Evolutionary conservation across 495 filamentous ascomycete species (phyloP).

Genomic region (Hypoxylon intermedium): DNA sequence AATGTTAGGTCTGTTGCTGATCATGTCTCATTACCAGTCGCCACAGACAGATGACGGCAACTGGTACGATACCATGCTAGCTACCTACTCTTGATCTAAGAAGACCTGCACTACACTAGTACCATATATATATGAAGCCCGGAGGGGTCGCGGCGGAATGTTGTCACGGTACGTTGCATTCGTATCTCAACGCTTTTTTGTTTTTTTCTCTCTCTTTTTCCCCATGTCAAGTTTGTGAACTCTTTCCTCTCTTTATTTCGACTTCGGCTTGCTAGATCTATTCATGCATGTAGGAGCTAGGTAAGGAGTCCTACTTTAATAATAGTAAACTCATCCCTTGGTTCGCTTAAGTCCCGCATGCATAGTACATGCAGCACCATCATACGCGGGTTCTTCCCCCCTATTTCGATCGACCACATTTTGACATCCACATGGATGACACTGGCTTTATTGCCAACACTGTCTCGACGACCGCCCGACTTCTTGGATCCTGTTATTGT

Average conservation of each 20-base stretch:
- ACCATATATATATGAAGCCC: slow-evolving; percentile 9
- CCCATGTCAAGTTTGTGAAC: no score
- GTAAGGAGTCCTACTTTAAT: slow-evolving; percentile 29
- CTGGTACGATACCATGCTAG: background rate
- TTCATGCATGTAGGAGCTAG: background rate
- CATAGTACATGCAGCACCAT: slow-evolving; percentile 27
- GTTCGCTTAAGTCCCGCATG: slow-evolving; percentile 33
- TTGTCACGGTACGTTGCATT: slow-evolving; percentile 17
- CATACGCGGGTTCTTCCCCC: slow-evolving; percentile 3
- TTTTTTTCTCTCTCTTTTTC: background rate
- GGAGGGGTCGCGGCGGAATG: slow-evolving; percentile 21
- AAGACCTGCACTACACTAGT: slow-evolving; percentile 2
- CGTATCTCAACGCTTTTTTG: background rate
- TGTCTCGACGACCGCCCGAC: slow-evolving; percentile 15
- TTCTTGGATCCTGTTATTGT: slow-evolving; percentile 19
- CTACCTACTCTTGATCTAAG: background rate
- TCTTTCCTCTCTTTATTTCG: background rate
- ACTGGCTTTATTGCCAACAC: slow-evolving; percentile 20
- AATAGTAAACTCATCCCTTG: slow-evolving; percentile 25
- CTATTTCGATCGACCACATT: slow-evolving; percentile 20
- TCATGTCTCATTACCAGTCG: slow-evolving; percentile 7
- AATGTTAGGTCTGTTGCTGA: background rate
- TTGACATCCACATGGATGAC: slow-evolving; percentile 20
- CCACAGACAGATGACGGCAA: slow-evolving; percentile 1
- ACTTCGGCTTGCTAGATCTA: slow-evolving; percentile 16